phyloP scores from a whole-genome alignment of 2,329 filamentous ascomycete genomes.

The Westerdykella aurantiaca region DNA sequence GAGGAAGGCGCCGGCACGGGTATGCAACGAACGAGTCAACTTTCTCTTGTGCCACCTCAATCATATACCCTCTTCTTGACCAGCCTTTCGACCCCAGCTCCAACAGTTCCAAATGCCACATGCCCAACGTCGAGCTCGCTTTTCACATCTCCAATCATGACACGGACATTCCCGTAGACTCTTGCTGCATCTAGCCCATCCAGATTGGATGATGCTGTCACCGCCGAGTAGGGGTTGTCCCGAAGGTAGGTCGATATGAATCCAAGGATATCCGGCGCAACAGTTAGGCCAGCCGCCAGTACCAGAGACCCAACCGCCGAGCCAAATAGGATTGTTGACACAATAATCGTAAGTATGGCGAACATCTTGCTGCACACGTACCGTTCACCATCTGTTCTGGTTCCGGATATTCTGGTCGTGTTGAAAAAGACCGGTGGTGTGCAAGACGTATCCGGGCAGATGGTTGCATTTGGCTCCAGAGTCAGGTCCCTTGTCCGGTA shows the following conservation, averaged over 20 bases:
- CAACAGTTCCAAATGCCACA: slow-evolving; percentile 8
- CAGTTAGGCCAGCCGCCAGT: slow-evolving; percentile 4
- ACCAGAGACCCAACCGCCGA: slow-evolving; percentile 1
- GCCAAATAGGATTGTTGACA: neutral
- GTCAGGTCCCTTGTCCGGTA: neutral
- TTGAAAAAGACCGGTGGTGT: neutral
- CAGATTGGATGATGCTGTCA: neutral
- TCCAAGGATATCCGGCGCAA: slow-evolving; percentile 7
- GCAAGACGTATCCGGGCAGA: neutral
- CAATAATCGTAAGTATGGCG: slow-evolving; percentile 3
- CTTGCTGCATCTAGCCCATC: slow-evolving; percentile 2
- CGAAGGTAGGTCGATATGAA: slow-evolving; percentile 5
- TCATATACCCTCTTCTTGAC: slow-evolving; percentile 7
- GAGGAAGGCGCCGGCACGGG: too few relatives aligned
- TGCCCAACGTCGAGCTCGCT: slow-evolving; percentile 4
- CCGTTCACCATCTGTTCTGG: neutral
- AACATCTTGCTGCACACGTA: neutral
- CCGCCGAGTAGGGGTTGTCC: slow-evolving; percentile 5
- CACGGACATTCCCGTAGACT: slow-evolving; percentile 1
- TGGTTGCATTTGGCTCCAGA: neutral
- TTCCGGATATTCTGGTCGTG: neutral
- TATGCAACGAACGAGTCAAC: too few relatives aligned
- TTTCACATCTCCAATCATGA: slow-evolving; percentile 7
- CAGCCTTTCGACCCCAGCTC: slow-evolving; percentile 1
- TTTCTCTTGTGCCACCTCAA: neutral